These are phyloP conservation scores for Neurospora tetraspora DNA, from an alignment of 495 filamentous ascomycete species.

Conservation along the genomic window DNA sequence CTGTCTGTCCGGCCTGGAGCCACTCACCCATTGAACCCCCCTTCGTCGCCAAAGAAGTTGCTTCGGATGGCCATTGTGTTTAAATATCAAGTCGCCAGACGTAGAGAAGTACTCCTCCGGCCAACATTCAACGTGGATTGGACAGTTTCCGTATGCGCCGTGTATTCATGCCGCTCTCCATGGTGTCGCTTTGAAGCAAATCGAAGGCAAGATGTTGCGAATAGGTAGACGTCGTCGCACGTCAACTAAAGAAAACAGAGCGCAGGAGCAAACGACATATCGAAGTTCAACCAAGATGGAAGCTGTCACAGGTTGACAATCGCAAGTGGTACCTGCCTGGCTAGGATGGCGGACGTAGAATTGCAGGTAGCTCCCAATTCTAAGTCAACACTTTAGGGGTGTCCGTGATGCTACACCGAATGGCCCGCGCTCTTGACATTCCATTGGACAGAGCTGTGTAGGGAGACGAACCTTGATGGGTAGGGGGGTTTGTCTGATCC, in stretches of 20 bases:
- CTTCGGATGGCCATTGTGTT: conserved; percentile 5
- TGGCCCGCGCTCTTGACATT: background rate
- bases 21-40: conserved; percentile 10
- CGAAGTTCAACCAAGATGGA: background rate
- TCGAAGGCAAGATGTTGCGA: background rate
- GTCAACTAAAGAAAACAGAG: background rate
- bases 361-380: background rate
- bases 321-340: background rate
- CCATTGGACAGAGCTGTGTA: background rate
- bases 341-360: background rate
- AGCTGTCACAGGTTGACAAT: background rate
- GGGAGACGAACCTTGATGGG: background rate
- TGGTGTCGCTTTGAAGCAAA: background rate
- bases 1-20: background rate
- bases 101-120: too few relatives aligned
- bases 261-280: background rate
- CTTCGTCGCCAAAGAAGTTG: background rate
- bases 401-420: background rate
- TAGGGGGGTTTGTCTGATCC: background rate
- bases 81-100: background rate
- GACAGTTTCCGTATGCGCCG: background rate
- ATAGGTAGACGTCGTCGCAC: background rate
- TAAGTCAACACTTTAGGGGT: background rate
- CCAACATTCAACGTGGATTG: background rate
- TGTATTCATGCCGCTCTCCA: background rate